Percentiles rank a stretch among this genome's conserved stretches.
phyloP scores from a whole-genome alignment of 108 stramenopile genomes.

The Bacterosira constricta region DNA sequence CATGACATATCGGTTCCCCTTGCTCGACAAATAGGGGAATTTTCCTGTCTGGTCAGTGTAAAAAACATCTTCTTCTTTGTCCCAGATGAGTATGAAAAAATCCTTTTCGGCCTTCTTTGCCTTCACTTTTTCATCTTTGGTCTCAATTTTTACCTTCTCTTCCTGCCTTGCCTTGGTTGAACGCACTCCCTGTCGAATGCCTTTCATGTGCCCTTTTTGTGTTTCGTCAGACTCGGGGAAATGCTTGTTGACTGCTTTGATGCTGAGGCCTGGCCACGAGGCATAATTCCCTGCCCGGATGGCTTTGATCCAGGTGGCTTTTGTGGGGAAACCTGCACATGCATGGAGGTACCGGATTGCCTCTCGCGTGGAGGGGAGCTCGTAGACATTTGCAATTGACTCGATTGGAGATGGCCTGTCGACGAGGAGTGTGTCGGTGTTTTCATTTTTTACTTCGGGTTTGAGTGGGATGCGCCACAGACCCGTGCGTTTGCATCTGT shows the following conservation, averaged over 20 bases:
- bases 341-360: slow-evolving; percentile 18
- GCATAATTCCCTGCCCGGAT: neutral
- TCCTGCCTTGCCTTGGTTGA: slow-evolving; percentile 18
- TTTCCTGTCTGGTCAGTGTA: slow-evolving; percentile 17
- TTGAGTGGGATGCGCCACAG: neutral
- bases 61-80: too few species aligned
- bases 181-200: slow-evolving; percentile 8
- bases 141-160: neutral
- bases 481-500: neutral
- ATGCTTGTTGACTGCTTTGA: neutral
- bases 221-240: slow-evolving; percentile 28
- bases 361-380: neutral
- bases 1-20: slow-evolving; percentile 8
- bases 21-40: neutral
- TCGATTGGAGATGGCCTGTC: too few species aligned
- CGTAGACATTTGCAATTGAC: neutral
- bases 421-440: neutral
- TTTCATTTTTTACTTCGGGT: neutral
- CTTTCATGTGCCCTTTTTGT: slow-evolving; percentile 26
- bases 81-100: too few species aligned
- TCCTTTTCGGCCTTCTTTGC: too few species aligned
- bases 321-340: slow-evolving; percentile 14
- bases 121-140: slow-evolving; percentile 1
- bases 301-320: slow-evolving; percentile 17
- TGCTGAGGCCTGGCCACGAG: slow-evolving; percentile 15